Evolutionary conservation across 108 stramenopile genomes (phyloP), one percentile per base, ranked within the genome.

Genomic region (Skeletonema tropicum): DNA sequence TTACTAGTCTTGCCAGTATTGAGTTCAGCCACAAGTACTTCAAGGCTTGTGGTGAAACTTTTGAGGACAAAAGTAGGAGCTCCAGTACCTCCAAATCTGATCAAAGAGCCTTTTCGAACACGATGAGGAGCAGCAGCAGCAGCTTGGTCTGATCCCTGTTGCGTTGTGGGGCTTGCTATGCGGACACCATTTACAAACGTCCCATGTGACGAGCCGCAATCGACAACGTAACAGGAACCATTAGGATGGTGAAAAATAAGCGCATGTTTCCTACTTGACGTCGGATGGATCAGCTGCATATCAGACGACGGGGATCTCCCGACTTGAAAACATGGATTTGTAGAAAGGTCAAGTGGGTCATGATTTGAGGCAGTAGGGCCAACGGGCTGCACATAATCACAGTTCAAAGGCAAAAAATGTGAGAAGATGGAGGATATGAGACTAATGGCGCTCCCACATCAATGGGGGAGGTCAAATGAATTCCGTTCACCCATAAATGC

Each of bases 181-280:
- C 88, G 86, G 12, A 73, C 71, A 3, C 92, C 92, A 68, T 94
- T 91, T 30, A 94, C 79, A 61, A 74, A 91, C 15, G 92, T 94
- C 13, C 92, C 92, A 63, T 94, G 92, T 10, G 92, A 87, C 64
- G 87, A 88, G 23, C 89, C 88, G 60, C 92, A 94, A 63, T 94
- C 92, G 15, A 94, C 88, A 21, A 94, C 32, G 70, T 94, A 94
- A 55, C 92, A 94, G 8, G 84, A 87, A 17, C 90, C 90, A 66
- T 91, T 91, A n/a, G 89, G 80, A 71, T 94, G 92, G 64, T 94
- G 92, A 63, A 94, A 94, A 26, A 94, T 75, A 75, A 94, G 85
- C 9, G 92, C 92, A 63, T 94, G 92, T 39, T 80, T 80, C 49
- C 92, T 77, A 39, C 88, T 89, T 5, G 89, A 89, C 3, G 90